Conservation (phyloP, 148 eudicot species). For the Amaranthus palmeri region DNA sequence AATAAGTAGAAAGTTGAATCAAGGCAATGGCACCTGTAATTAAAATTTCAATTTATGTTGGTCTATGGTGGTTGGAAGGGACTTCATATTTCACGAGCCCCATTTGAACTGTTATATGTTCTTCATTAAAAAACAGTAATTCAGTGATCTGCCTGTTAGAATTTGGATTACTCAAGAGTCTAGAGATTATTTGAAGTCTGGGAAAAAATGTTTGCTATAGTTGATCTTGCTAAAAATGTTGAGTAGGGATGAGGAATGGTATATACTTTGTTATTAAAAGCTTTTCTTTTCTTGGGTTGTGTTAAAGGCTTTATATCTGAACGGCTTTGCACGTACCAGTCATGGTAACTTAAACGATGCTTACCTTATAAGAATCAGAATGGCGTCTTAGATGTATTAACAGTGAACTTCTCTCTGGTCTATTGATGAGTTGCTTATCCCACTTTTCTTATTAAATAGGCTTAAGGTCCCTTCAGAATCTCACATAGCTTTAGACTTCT, state of each 20-base stretch:
- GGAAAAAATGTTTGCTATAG: not conserved
- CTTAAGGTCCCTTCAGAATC: not conserved
- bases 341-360: no score
- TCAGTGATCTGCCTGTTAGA: not conserved
- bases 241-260: no score
- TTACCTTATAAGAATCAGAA: no score
- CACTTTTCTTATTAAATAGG: no score
- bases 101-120: not conserved
- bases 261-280: no score
- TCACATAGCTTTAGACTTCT: not conserved
- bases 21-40: not conserved
- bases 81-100: not conserved
- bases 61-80: not conserved
- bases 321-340: no score
- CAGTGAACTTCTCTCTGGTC: not conserved
- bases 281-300: no score
- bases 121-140: not conserved
- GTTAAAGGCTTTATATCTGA: no score
- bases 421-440: not conserved
- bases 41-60: not conserved
- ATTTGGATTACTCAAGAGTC: not conserved
- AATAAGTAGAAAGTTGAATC: not conserved
- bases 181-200: not conserved
- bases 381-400: not conserved
- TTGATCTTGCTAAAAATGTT: no score